phyloP scores from a whole-genome alignment of 768 basidiomycete species.

The Galerina sulciceps region DNA sequence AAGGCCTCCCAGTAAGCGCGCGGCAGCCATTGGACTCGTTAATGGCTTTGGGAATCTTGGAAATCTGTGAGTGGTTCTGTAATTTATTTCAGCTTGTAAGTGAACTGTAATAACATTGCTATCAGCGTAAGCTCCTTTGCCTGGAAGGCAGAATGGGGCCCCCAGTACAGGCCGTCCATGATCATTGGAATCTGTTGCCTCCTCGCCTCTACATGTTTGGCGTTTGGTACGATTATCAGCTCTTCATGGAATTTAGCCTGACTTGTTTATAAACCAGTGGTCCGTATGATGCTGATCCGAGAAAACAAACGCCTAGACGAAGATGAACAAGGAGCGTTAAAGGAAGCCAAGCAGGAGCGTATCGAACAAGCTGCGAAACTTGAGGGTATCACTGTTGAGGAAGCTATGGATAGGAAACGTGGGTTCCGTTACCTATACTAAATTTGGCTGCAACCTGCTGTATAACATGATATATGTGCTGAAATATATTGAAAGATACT shows the following conservation, averaged over 20 bases:
- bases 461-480: background rate
- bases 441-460: background rate
- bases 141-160: slow-evolving; percentile 7
- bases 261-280: background rate
- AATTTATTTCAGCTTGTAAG: too few relatives aligned
- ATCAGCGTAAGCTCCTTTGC: slow-evolving; percentile 5
- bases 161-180: slow-evolving; percentile 6
- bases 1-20: slow-evolving; percentile 47
- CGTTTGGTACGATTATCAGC: background rate
- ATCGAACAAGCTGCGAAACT: slow-evolving; percentile 8
- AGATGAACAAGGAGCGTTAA: slow-evolving; percentile 6
- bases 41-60: slow-evolving; percentile 10
- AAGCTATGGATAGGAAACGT: slow-evolving; percentile 10
- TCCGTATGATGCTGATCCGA: slow-evolving; percentile 5
- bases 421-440: slow-evolving; percentile 11
- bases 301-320: slow-evolving; percentile 5
- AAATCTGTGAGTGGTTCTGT: slow-evolving; percentile 3
- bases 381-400: slow-evolving; percentile 10
- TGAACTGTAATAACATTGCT: background rate
- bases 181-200: slow-evolving; percentile 3
- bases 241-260: background rate
- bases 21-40: slow-evolving; percentile 4
- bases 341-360: slow-evolving; percentile 6
- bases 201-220: background rate
- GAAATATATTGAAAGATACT: background rate